phyloP scores from a whole-genome alignment of 2,329 filamentous ascomycete genomes.

The Diplodia mutila region DNA sequence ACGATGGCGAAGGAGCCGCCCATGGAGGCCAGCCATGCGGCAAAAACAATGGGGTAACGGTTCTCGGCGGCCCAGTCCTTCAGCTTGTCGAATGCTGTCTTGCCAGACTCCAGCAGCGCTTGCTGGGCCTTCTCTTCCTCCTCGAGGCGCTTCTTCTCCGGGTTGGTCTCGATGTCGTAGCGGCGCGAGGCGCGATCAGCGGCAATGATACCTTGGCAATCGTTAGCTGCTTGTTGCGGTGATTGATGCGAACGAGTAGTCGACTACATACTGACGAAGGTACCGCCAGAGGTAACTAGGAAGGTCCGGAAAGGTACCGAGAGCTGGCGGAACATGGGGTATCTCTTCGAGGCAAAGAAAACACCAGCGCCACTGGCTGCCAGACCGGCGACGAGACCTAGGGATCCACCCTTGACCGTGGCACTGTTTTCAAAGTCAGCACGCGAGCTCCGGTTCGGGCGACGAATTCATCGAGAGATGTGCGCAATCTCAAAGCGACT shows the following conservation, averaged over 20 bases:
- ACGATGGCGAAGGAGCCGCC: slow-evolving; percentile 74
- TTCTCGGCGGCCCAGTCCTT: slow-evolving; percentile 77
- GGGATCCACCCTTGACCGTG: slow-evolving; percentile 77
- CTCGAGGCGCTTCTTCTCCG: slow-evolving; percentile 62
- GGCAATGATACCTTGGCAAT: slow-evolving; percentile 66
- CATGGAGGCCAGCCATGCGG: slow-evolving; percentile 82
- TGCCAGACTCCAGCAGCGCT: slow-evolving; percentile 52
- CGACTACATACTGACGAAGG: slow-evolving; percentile 67
- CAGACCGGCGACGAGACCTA: slow-evolving; percentile 73
- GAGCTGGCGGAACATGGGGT: slow-evolving; percentile 75
- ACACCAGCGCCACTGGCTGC: slow-evolving; percentile 70
- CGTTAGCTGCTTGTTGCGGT: slow-evolving; percentile 26
- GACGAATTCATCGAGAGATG: background rate
- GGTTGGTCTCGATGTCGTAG: slow-evolving; percentile 73
- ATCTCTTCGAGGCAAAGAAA: slow-evolving; percentile 69
- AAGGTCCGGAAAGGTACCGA: slow-evolving; percentile 91
- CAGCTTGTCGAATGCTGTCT: slow-evolving; percentile 63
- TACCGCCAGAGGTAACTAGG: slow-evolving; percentile 78
- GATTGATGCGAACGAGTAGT: background rate
- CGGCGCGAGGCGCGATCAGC: slow-evolving; percentile 75
- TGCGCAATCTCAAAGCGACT: background rate
- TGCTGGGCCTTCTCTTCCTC: slow-evolving; percentile 48
- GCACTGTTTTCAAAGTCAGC: slow-evolving; percentile 47
- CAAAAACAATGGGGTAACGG: slow-evolving; percentile 84
- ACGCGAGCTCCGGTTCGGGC: slow-evolving; percentile 2